Conservation (phyloP, 2,329 filamentous ascomycete genomes). For the Ophiostoma pallidulum region DNA sequence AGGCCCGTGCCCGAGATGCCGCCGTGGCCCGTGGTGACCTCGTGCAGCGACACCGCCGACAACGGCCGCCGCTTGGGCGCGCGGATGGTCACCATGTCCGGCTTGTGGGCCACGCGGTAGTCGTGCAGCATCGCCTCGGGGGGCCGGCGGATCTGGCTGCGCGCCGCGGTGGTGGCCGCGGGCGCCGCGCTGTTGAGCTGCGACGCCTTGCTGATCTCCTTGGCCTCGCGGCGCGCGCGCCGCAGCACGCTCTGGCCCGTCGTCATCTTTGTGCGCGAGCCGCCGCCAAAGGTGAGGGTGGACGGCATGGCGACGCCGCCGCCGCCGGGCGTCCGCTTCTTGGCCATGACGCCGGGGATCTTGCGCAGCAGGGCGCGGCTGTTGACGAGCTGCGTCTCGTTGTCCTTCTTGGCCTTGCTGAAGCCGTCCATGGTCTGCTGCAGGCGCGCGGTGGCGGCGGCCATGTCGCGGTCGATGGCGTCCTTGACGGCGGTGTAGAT, state of each 20-base stretch:
- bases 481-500: constrained; percentile 57
- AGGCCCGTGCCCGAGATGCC: constrained; percentile 13
- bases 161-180: constrained; percentile 24
- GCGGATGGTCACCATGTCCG: constrained; percentile 15
- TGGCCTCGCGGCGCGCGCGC: constrained; percentile 47
- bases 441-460: constrained; percentile 48
- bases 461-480: constrained; percentile 46
- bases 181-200: constrained; percentile 33
- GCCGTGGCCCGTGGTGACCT: constrained; percentile 19
- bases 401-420: constrained; percentile 46
- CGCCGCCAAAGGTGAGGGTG: constrained; percentile 34
- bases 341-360: constrained; percentile 23
- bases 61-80: constrained; percentile 19
- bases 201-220: constrained; percentile 41
- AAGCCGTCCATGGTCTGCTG: constrained; percentile 48
- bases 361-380: constrained; percentile 24
- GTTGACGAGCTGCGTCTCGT: constrained; percentile 48
- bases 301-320: constrained; percentile 22
- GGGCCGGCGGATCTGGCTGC: constrained; percentile 37
- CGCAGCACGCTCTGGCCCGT: constrained; percentile 45
- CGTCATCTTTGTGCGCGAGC: constrained; percentile 42
- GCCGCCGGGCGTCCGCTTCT: constrained; percentile 11
- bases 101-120: constrained; percentile 31
- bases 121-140: constrained; percentile 47
- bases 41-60: not conserved